Conservation (phyloP, 1,284 basidiomycete genomes). For the Moniliella sp. region DNA sequence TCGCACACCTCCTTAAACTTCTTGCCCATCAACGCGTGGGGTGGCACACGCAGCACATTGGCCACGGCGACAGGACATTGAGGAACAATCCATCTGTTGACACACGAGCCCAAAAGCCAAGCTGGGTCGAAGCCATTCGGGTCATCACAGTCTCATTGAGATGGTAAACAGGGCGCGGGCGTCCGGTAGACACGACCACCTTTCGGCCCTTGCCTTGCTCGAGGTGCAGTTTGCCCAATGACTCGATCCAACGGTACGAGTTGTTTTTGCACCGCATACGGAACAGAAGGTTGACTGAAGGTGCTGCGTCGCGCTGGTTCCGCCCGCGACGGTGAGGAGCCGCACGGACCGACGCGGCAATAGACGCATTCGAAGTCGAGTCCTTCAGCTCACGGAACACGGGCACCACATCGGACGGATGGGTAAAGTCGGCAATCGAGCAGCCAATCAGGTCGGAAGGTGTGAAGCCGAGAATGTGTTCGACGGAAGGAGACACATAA, state of each 20-base stretch:
- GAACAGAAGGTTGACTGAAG: constrained; percentile 20
- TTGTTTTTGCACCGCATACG: constrained; percentile 23
- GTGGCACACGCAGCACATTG: no score
- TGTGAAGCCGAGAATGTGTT: constrained; percentile 20
- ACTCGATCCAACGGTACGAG: constrained; percentile 22
- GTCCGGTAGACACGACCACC: constrained; percentile 22
- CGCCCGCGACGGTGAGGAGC: no score
- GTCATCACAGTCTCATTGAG: no score
- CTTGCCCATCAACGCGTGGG: no score
- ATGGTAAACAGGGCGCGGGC: constrained; percentile 19
- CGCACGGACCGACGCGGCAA: constrained; percentile 20
- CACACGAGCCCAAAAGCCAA: no score
- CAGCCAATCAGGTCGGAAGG: constrained; percentile 59
- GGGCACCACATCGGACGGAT: constrained; percentile 69
- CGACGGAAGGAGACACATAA: constrained; percentile 50
- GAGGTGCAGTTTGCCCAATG: constrained; percentile 22
- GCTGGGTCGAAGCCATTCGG: no score
- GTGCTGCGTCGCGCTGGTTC: no score
- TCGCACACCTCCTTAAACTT: no score
- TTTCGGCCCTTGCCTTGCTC: constrained; percentile 29
- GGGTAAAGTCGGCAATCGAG: constrained; percentile 55
- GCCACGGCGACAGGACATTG: no score
- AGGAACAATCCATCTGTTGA: no score
- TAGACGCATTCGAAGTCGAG: constrained; percentile 36
- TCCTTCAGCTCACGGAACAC: constrained; percentile 83